phyloP scores from a whole-genome alignment of 352 stramenopile species.

The Globisporangium cylindrosporum region DNA sequence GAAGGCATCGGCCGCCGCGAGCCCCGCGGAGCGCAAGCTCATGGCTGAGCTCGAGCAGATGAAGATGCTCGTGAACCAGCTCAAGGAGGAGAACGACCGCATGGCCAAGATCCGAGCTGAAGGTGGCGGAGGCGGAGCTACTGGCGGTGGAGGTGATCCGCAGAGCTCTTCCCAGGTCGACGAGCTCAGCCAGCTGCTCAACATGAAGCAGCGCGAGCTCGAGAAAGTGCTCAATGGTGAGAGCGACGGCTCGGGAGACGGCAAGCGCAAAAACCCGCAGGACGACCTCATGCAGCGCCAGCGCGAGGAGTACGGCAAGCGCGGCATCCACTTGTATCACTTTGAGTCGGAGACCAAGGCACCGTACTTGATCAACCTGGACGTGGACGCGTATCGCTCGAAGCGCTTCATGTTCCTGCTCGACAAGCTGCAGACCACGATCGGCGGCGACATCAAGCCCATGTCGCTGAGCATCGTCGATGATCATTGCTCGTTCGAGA shows the following conservation, averaged over 20 bases:
- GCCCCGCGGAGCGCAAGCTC: slow-evolving; percentile 89
- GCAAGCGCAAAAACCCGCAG: slow-evolving; percentile 49
- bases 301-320: slow-evolving; percentile 88
- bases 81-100: slow-evolving; percentile 81
- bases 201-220: slow-evolving; percentile 69
- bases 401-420: slow-evolving; percentile 93
- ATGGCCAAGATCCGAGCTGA: slow-evolving; percentile 59
- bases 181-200: slow-evolving; percentile 61
- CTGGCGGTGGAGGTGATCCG: slow-evolving; percentile 7
- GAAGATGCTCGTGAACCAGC: slow-evolving; percentile 83
- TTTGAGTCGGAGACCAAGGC: slow-evolving; percentile 84
- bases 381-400: slow-evolving; percentile 92
- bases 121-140: slow-evolving; percentile 17
- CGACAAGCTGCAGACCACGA: slow-evolving; percentile 44
- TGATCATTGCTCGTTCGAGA: slow-evolving; percentile 82
- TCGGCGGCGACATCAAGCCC: slow-evolving; percentile 88
- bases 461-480: slow-evolving; percentile 90
- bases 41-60: slow-evolving; percentile 94
- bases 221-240: slow-evolving; percentile 65
- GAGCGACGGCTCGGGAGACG: slow-evolving; percentile 25
- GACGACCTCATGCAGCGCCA: slow-evolving; percentile 88
- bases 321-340: slow-evolving; percentile 86
- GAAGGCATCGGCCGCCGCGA: slow-evolving; percentile 89
- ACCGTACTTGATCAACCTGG: slow-evolving; percentile 92
- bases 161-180: slow-evolving; percentile 43